Percentiles rank a stretch among this genome's conserved stretches.
These are phyloP conservation scores for Straminergon stramineum DNA, from an alignment of 225 moss, liverwort and hornwort genomes.

Conservation along the genomic window DNA sequence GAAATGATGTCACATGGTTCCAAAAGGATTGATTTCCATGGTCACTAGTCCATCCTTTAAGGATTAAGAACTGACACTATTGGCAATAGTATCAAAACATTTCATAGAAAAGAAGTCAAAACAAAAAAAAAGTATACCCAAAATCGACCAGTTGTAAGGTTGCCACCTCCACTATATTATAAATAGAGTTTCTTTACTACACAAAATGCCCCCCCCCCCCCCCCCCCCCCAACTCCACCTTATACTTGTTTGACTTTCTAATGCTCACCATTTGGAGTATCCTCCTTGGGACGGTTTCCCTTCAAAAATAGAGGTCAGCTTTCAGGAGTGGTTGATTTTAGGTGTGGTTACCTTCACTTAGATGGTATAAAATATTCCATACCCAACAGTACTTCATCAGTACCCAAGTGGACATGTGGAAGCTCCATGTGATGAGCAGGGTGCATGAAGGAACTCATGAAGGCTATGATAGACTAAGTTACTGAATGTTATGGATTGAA, in stretches of 20 bases:
- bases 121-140: neutral
- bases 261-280: fast-evolving
- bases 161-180: fast-evolving
- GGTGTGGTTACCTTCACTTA: fast-evolving
- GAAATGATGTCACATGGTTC: too few relatives aligned
- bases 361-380: neutral
- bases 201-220: too few relatives aligned
- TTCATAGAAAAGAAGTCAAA: neutral
- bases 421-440: neutral
- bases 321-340: neutral
- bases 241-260: neutral
- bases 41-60: too few relatives aligned
- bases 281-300: fast-evolving
- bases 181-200: fast-evolving
- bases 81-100: neutral
- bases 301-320: neutral
- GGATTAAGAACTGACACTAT: neutral
- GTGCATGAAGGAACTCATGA: neutral
- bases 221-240: too few relatives aligned
- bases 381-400: neutral
- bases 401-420: neutral
- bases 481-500: neutral
- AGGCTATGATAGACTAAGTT: too few relatives aligned
- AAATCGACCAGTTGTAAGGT: neutral
- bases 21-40: too few relatives aligned